Evolutionary conservation across 371 early-diverging fungal species (phyloP).

Genomic region (Smittium mucronatum): DNA sequence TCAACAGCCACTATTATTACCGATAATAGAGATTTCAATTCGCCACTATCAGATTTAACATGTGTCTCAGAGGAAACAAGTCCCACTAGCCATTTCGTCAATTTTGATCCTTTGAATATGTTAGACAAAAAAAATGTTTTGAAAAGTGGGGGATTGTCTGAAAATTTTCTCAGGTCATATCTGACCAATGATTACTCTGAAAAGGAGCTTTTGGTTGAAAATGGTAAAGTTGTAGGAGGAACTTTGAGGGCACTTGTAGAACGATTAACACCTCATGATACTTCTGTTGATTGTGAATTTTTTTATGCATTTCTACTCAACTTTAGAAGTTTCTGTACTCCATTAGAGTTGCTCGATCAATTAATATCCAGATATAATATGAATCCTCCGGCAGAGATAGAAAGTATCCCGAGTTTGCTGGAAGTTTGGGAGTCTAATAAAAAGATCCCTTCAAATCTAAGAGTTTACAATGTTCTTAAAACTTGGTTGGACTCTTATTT

Average conservation of each 20-base stretch:
- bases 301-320: constrained; percentile 75
- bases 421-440: constrained; percentile 79
- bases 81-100: neutral
- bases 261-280: constrained; percentile 77
- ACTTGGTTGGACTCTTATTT: constrained; percentile 75
- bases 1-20: neutral
- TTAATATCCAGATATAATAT: constrained; percentile 61
- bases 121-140: neutral
- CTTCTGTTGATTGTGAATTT: constrained; percentile 56
- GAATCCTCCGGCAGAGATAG: constrained; percentile 53
- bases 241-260: constrained; percentile 71
- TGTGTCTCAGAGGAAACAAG: neutral
- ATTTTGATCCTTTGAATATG: neutral
- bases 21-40: neutral
- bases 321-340: constrained; percentile 72
- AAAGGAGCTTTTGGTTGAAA: constrained; percentile 50
- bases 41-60: neutral
- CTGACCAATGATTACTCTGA: constrained; percentile 6
- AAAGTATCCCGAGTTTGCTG: constrained; percentile 39
- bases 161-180: neutral
- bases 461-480: constrained; percentile 82
- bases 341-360: constrained; percentile 54
- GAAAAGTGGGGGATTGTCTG: neutral
- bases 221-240: constrained; percentile 82
- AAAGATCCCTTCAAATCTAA: constrained; percentile 64